Base-by-base conservation (phyloP, 2,329 filamentous ascomycete species). In the Rhynchosporium graminicola region DNA sequence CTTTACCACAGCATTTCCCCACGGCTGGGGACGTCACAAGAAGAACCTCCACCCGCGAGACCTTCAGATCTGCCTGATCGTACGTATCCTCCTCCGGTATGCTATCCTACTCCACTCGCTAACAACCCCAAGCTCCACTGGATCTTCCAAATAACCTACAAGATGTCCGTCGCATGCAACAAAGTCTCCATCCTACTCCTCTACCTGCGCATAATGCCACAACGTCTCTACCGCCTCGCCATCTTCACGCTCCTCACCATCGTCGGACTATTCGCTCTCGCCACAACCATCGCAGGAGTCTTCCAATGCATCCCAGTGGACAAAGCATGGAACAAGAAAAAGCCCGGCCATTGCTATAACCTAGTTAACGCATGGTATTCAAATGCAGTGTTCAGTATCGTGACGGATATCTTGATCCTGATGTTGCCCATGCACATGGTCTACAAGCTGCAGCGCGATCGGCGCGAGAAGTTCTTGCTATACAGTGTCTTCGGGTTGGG, bases 381-480 rank as follows among this genome's bases (percentile, higher is more conserved):
- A 7, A 66, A 64, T 42, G 62, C 59, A 4, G 57, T 64, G 31
- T 64, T 66, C 40, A 62, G 62, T 6, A 64, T 66, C 28, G 50
- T 57, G 43, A 66, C 64, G 7, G 64, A 66, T 56, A 38, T 66
- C 8, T 12, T 62, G 31, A 66, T 65, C 29, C 36, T 66, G 33
- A 52, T 64, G 42, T 36, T 66, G 55, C 64, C 64, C 0, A 62
- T 66, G 56, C 59, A 64, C 46, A 63, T 65, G 64, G 61, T 65
- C 7, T 63, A 65, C 36, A 65, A 63, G 42, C 42, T 65, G 45
- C 64, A 65, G 50, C 61, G 64, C 38, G 54, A 59, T 28, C 58
- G 26, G 46, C 42, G 61, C 33, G 64, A 83, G 61, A 83, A 84
- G 59, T 70, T 82, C 13, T 82, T 80, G 0, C 76, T 87, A 33